Evolutionary conservation across 257 asterid genomes (phyloP), one percentile per base, ranked within the genome.

Genomic region (Nemophila menziesii): DNA sequence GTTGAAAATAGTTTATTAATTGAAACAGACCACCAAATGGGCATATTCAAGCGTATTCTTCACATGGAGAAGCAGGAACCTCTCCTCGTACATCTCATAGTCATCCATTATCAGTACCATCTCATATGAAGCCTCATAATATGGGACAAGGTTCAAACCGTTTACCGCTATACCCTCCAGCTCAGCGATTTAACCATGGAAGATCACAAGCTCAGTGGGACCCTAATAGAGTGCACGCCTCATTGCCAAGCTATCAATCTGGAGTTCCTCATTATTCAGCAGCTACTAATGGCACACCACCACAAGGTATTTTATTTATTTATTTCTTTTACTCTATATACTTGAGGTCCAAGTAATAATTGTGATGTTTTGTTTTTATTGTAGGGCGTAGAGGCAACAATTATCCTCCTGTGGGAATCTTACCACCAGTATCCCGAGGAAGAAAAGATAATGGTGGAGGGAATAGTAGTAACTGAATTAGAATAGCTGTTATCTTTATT

Each of bases 301-400:
- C 33, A 56, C 6, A 16, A 7, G 5, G 15, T 15, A 5, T 22
- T 42, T 21, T 1, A 16, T 1, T 20, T 14, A 13, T 24, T 10
- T 12, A 3, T 4, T 9, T 10, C 20, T 29, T 29, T 29, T 29
- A 29, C 12, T 13, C 36, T 7, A 2, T 29, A 5, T 29, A 2
- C 36, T 29, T 29, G 36, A n/a, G n/a, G 9, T 29, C 36, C 2
- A 29, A 2, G 9, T 29, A 29, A 39, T 38, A 21, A 39, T 11
- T 24, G 19, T 44, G 51, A 23, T 45, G 34, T 49, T 63, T 15
- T 43, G 23, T n/a, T n/a, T n/a, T n/a, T n/a, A n/a, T 48, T 62
- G 65, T 68, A 87, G 97, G 89, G 34, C 86, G 87, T 11, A 72
- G 82, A 61, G 74, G 86, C 58, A 73, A 67, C 65, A 58, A 76